A percentile compares a stretch with the other conserved stretches of the same genome.
Evolutionary conservation across 2,329 filamentous ascomycete species (phyloP).

Genomic region (Coniella vitis): DNA sequence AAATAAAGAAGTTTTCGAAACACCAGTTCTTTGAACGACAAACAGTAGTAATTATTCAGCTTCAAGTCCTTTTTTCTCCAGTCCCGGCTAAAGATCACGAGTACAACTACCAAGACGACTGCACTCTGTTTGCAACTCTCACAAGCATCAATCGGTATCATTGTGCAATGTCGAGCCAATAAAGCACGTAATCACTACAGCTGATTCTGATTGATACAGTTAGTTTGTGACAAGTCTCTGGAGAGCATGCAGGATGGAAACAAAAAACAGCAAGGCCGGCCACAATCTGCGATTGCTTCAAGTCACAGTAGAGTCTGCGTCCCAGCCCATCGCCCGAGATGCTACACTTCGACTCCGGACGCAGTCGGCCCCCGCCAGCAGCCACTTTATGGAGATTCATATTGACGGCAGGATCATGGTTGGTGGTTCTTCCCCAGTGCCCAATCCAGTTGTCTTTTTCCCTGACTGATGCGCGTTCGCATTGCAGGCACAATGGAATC

Average conservation of each 20-base stretch:
- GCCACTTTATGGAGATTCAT: conserved; percentile 9
- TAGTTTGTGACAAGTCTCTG: no score
- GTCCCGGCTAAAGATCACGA: no score
- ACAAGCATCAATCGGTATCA: no score
- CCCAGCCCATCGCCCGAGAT: not conserved
- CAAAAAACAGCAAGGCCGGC: not conserved
- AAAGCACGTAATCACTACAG: no score
- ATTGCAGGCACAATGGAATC: conserved; percentile 11
- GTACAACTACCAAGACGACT: no score
- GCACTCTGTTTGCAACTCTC: no score
- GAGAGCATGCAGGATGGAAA: not conserved
- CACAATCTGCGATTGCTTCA: not conserved
- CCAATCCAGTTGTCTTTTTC: not conserved
- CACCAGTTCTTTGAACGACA: no score
- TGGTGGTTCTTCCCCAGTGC: not conserved
- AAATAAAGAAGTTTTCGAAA: no score
- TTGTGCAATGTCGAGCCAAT: no score
- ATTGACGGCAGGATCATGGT: conserved; percentile 11
- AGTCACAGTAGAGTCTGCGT: not conserved
- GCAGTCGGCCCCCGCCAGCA: not conserved
- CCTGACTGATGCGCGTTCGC: not conserved
- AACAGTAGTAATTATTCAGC: no score
- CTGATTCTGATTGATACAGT: no score
- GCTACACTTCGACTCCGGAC: conserved; percentile 5
- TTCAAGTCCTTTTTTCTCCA: no score